phyloP scores from a whole-genome alignment of 352 stramenopile genomes.

The Thalassiosira oceanica region DNA sequence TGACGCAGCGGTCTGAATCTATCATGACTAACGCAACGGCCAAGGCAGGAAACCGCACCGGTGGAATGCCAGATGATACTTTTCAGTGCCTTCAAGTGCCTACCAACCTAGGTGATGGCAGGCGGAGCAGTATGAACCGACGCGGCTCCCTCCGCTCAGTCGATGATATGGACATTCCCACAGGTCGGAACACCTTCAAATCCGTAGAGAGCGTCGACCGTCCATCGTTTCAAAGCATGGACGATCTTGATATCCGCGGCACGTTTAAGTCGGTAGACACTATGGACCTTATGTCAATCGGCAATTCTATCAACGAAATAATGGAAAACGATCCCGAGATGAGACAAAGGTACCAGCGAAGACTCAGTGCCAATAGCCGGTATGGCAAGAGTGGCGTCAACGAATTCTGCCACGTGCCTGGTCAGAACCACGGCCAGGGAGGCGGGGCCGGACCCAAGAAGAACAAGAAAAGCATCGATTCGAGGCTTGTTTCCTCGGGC shows the following conservation, averaged over 20 bases:
- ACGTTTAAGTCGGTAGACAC: conserved; percentile 31
- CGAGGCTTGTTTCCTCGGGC: not conserved
- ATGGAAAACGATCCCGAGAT: conserved; percentile 26
- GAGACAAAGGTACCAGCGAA: conserved; percentile 16
- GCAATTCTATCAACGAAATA: conserved; percentile 39
- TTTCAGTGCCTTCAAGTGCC: conserved; percentile 15
- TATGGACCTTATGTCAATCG: conserved; percentile 38
- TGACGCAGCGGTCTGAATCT: not conserved
- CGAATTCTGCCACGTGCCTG: conserved; percentile 10
- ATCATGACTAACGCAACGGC: not conserved
- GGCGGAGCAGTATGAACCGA: not conserved
- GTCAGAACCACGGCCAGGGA: conserved; percentile 20
- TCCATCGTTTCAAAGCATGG: no score
- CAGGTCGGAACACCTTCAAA: conserved; percentile 18
- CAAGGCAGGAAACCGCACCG: not conserved
- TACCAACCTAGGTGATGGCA: conserved; percentile 22
- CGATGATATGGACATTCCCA: conserved; percentile 9
- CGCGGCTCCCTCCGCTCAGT: conserved; percentile 2
- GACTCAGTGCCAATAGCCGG: conserved; percentile 10
- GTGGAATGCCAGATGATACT: not conserved
- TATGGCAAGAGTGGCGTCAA: not conserved
- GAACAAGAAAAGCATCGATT: no score
- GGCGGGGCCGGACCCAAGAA: conserved; percentile 12
- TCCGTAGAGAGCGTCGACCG: no score
- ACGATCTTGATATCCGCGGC: conserved; percentile 19